A percentile compares a stretch with the other conserved stretches of the same genome.
Conservation (phyloP, 2,329 filamentous ascomycete species). For the Hypoxylon sp. region DNA sequence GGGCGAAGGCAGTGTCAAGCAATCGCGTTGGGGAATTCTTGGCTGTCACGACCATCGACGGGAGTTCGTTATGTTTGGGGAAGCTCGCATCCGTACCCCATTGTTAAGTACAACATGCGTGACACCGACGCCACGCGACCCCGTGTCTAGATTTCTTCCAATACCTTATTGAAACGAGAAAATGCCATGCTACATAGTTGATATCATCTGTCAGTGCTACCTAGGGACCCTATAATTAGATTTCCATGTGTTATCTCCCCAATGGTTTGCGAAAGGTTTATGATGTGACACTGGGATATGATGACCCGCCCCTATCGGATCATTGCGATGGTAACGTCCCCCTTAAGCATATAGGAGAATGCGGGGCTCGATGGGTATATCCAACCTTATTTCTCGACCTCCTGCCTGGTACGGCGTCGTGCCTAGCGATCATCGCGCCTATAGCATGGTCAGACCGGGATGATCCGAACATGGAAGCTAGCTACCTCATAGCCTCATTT, state of each 20-base stretch:
- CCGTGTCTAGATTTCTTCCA: slow-evolving; percentile 18
- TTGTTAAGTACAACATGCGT: neutral
- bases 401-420: slow-evolving; percentile 33
- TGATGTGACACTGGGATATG: slow-evolving; percentile 20
- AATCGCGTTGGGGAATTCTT: slow-evolving; percentile 20
- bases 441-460: slow-evolving; percentile 18
- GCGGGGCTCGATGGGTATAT: slow-evolving; percentile 29
- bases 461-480: slow-evolving; percentile 30
- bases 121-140: slow-evolving; percentile 16
- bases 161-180: neutral
- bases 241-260: slow-evolving; percentile 10
- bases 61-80: slow-evolving; percentile 25
- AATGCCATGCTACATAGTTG: slow-evolving; percentile 1
- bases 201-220: slow-evolving; percentile 20
- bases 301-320: slow-evolving; percentile 34
- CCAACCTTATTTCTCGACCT: slow-evolving; percentile 25
- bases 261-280: slow-evolving; percentile 14
- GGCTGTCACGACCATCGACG: slow-evolving; percentile 17
- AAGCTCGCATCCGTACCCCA: slow-evolving; percentile 15
- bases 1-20: neutral
- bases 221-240: slow-evolving; percentile 20
- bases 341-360: slow-evolving; percentile 25
- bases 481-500: slow-evolving; percentile 4
- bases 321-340: slow-evolving; percentile 13
- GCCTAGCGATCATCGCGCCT: slow-evolving; percentile 21